Conservation (phyloP, 1,284 basidiomycete species). For the Rhodotorula sp. region DNA sequence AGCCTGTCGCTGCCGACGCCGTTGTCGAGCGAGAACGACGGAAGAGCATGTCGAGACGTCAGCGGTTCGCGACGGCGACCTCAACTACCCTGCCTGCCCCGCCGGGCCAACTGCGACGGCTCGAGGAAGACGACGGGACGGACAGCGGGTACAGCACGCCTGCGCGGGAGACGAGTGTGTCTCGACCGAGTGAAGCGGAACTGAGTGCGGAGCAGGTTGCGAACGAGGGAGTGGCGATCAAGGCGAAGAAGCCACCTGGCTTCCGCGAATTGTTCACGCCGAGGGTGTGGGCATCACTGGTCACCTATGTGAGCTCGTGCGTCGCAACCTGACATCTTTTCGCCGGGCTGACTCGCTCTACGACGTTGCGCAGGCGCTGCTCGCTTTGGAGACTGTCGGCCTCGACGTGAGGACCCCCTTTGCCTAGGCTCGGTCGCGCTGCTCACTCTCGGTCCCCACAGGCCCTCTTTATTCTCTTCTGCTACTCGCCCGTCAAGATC, state of each 20-base stretch:
- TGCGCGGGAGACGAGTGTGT: constrained; percentile 32
- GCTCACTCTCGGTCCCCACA: not conserved
- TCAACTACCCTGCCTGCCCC: constrained; percentile 29
- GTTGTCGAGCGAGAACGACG: not conserved
- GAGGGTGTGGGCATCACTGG: constrained; percentile 19
- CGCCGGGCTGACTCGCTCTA: not conserved
- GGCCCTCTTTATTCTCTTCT: constrained; percentile 42
- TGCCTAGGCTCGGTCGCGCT: not conserved
- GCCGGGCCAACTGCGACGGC: not conserved
- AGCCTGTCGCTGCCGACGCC: not conserved
- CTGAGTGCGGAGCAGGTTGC: not conserved
- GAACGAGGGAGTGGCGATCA: not conserved
- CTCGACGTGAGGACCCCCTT: constrained; percentile 16
- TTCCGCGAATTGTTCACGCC: constrained; percentile 20
- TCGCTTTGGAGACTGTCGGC: constrained; percentile 37
- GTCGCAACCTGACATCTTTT: not conserved
- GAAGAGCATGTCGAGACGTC: constrained; percentile 5
- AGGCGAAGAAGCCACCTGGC: not conserved
- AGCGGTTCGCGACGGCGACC: constrained; percentile 14
- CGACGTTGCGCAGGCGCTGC: constrained; percentile 21
- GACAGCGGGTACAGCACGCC: constrained; percentile 42
- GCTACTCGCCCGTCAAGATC: constrained; percentile 34
- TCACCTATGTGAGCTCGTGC: constrained; percentile 13
- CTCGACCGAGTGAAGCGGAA: too few species aligned
- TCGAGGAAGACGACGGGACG: constrained; percentile 16